A percentile compares a stretch with the other conserved stretches of the same genome.
Conservation (phyloP, 2,329 filamentous ascomycete genomes). For the Didymella lethalis region DNA sequence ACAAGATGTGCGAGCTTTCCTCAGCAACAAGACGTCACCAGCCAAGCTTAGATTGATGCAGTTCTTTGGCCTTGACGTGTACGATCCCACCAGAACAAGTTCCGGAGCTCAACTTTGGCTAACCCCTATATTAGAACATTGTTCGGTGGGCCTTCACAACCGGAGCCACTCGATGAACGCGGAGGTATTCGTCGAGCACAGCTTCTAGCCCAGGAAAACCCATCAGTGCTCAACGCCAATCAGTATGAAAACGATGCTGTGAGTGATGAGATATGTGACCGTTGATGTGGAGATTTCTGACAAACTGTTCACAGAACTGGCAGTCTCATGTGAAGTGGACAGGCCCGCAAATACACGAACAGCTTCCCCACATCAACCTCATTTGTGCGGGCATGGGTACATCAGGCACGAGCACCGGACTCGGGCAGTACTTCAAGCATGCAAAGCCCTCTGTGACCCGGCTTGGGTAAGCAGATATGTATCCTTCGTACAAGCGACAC, state of each 20-base stretch:
- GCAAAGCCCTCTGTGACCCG: slow-evolving; percentile 30
- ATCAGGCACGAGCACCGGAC: slow-evolving; percentile 51
- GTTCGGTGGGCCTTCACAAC: slow-evolving; percentile 61
- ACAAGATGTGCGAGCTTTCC: slow-evolving; percentile 27
- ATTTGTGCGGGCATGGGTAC: slow-evolving; percentile 67
- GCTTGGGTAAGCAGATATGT: slow-evolving; percentile 25
- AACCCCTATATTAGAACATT: slow-evolving; percentile 40
- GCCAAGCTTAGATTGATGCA: slow-evolving; percentile 32
- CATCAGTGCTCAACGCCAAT: slow-evolving; percentile 60
- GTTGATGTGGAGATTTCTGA: neutral
- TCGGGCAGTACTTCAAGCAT: slow-evolving; percentile 34
- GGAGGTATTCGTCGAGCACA: slow-evolving; percentile 32
- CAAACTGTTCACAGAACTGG: slow-evolving; percentile 54
- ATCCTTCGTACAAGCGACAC: neutral
- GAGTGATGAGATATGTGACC: neutral
- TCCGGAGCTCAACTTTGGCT: neutral
- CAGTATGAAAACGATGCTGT: slow-evolving; percentile 63
- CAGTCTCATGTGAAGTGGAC: slow-evolving; percentile 66
- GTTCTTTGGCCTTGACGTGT: slow-evolving; percentile 37
- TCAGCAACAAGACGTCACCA: slow-evolving; percentile 33
- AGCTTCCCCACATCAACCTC: slow-evolving; percentile 64
- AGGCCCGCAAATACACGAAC: slow-evolving; percentile 64
- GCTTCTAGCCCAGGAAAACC: slow-evolving; percentile 44
- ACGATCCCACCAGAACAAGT: neutral
- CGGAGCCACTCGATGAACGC: slow-evolving; percentile 29